phyloP scores from a whole-genome alignment of 768 basidiomycete species.

The Mrakia frigida region DNA sequence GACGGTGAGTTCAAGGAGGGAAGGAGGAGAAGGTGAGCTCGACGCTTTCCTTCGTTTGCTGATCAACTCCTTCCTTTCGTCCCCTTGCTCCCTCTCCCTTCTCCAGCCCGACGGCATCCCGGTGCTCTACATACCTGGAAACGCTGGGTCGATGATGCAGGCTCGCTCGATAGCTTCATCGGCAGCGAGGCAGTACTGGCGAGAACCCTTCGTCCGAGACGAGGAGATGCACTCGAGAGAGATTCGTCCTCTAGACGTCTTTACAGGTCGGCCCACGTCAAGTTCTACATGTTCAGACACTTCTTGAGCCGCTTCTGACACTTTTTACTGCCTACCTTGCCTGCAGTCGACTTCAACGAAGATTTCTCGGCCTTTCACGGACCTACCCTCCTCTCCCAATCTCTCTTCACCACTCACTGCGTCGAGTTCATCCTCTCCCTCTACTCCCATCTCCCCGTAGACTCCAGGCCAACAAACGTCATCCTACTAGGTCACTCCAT shows the following conservation, averaged over 20 bases:
- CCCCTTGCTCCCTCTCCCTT: background rate
- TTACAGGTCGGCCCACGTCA: constrained; percentile 58
- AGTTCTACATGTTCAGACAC: background rate
- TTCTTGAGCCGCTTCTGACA: background rate
- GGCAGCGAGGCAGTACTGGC: constrained; percentile 71
- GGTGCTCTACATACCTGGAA: constrained; percentile 95
- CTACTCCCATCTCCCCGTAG: constrained; percentile 51
- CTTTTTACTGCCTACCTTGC: background rate
- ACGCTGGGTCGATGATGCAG: constrained; percentile 91
- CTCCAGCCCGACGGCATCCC: constrained; percentile 56
- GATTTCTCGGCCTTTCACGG: constrained; percentile 95
- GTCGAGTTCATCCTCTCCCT: constrained; percentile 72
- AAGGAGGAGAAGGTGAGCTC: background rate
- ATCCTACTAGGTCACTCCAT: constrained; percentile 90
- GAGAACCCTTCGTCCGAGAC: constrained; percentile 54
- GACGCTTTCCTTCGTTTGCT: background rate
- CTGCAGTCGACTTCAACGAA: constrained; percentile 90
- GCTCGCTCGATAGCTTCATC: constrained; percentile 92
- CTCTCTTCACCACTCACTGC: constrained; percentile 63
- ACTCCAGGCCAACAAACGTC: constrained; percentile 52
- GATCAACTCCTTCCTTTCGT: background rate
- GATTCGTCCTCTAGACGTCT: constrained; percentile 70
- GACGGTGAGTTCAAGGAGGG: constrained; percentile 48
- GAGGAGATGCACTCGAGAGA: constrained; percentile 52
- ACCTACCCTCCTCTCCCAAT: constrained; percentile 76